Evolutionary conservation across 345 rosid genomes (phyloP), one percentile per base, ranked within the genome.

Genomic region (Eucalyptus curtisii): DNA sequence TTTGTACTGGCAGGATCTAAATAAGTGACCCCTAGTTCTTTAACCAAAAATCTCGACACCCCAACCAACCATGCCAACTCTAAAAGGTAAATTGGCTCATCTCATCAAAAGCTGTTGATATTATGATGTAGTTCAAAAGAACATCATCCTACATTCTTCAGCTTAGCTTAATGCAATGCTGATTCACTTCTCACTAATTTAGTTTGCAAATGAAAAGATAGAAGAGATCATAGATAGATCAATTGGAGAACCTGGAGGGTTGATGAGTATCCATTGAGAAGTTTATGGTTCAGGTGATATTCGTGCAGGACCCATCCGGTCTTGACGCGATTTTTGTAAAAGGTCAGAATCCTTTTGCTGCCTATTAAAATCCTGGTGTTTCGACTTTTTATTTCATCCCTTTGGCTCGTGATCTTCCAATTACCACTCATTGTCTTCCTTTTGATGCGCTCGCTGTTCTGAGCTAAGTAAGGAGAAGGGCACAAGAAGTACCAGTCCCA

Each of bases 401-500:
- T 52, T 11, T 42, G 27, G 33, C 86, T 61, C 1, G 89, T 88
- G 19, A 33, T 44, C 84, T 88, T 88, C 89, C 89, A 88, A 31
- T 40, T 76, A 42, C 89, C 89, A 10, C 86, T 85, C 4, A 6
- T 27, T 1, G 89, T 86, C 87, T 52, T 49, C 87, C 87, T 52
- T 33, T 40, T 86, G 30, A 57, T 64, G 17, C 64, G 57, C 45
- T 86, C 61, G 3, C 20, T 87, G 0, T 27, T 87, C 5, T 50
- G 88, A 57, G 81, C 44, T 13, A 76, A 7, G 53, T 87, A 45
- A 10, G 88, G 88, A 30, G 68, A 76, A 30, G 88, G 81, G 59
- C 89, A 88, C 27, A 88, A 7, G 30, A 88, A 88, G 68, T 25
- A 88, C 44, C 89, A 45, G 11, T 88, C 89, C 49, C 68, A n/a